Evolutionary conservation across 768 basidiomycete genomes (phyloP).

Genomic region (Agrocybe pediades): DNA sequence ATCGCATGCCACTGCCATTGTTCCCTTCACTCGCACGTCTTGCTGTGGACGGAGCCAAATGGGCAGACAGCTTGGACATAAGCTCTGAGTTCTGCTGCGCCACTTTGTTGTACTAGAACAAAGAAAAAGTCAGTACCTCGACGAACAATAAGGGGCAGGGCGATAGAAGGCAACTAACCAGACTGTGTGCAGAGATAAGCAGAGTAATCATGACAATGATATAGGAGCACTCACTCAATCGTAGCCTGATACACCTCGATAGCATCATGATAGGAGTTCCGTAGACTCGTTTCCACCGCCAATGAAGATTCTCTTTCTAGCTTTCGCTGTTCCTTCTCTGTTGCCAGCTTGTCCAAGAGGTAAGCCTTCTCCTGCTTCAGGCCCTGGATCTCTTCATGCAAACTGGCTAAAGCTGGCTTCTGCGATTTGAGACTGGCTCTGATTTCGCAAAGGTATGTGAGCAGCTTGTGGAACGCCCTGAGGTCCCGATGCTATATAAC

Average conservation of each 20-base stretch:
- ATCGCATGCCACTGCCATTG: not conserved
- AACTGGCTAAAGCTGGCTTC: slow-evolving; percentile 32
- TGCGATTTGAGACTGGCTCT: slow-evolving; percentile 39
- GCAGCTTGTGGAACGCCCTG: slow-evolving; percentile 47
- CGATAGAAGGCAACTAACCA: not conserved
- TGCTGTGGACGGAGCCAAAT: slow-evolving; percentile 5
- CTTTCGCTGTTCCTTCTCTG: slow-evolving; percentile 24
- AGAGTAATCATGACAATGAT: not conserved
- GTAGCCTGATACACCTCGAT: slow-evolving; percentile 42
- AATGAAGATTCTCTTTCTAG: slow-evolving; percentile 56
- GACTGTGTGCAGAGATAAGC: not conserved
- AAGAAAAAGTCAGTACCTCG: not conserved
- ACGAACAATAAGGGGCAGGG: not conserved
- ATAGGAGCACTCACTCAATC: slow-evolving; percentile 36
- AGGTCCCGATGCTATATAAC: slow-evolving; percentile 49
- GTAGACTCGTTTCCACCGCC: slow-evolving; percentile 52
- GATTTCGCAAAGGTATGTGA: slow-evolving; percentile 51
- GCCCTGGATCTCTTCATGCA: slow-evolving; percentile 35
- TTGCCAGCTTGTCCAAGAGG: slow-evolving; percentile 18
- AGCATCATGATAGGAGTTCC: slow-evolving; percentile 51
- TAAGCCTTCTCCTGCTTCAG: slow-evolving; percentile 38
- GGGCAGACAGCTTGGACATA: slow-evolving; percentile 8
- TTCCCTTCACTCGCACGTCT: not conserved
- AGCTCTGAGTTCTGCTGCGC: slow-evolving; percentile 17
- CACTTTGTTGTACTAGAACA: slow-evolving; percentile 22